Conservation (phyloP, 2,329 filamentous ascomycete genomes). For the Aureobasidium sp. region DNA sequence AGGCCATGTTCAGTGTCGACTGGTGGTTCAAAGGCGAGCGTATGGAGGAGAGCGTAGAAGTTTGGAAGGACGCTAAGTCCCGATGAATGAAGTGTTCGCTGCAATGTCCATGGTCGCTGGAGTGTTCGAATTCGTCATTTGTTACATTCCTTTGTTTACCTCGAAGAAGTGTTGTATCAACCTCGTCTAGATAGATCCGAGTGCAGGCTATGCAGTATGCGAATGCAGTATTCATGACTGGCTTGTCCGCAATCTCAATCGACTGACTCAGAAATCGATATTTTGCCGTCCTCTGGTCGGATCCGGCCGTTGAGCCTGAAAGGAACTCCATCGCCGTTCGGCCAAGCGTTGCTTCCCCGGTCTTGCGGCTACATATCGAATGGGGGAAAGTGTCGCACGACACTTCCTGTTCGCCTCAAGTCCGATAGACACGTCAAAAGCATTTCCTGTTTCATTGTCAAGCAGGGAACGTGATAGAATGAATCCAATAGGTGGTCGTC, state of each 20-base stretch:
- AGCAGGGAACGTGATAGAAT: background rate
- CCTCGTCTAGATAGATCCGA: background rate
- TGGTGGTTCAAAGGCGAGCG: conserved; percentile 1
- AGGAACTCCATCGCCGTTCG: background rate
- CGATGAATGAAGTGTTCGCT: background rate
- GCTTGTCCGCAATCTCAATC: background rate
- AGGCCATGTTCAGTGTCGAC: background rate
- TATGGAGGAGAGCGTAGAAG: background rate
- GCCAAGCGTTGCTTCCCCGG: conserved; percentile 7
- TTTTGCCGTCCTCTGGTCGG: background rate
- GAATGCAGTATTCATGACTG: background rate
- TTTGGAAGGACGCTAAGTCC: background rate
- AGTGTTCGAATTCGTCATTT: background rate
- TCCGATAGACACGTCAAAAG: background rate
- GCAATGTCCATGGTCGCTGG: background rate
- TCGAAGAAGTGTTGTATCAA: background rate
- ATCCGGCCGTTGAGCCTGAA: conserved; percentile 1
- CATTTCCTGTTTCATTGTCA: background rate
- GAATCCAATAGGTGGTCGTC: background rate
- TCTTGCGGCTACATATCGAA: background rate
- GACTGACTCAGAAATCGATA: background rate
- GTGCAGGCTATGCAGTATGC: background rate
- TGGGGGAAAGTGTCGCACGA: conserved; percentile 7
- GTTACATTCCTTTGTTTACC: background rate
- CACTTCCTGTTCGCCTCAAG: background rate